Percentiles rank a stretch among this genome's conserved stretches.
These are phyloP conservation scores for Hypoxylon rickii DNA, from an alignment of 495 filamentous ascomycete genomes.

Conservation along the genomic window DNA sequence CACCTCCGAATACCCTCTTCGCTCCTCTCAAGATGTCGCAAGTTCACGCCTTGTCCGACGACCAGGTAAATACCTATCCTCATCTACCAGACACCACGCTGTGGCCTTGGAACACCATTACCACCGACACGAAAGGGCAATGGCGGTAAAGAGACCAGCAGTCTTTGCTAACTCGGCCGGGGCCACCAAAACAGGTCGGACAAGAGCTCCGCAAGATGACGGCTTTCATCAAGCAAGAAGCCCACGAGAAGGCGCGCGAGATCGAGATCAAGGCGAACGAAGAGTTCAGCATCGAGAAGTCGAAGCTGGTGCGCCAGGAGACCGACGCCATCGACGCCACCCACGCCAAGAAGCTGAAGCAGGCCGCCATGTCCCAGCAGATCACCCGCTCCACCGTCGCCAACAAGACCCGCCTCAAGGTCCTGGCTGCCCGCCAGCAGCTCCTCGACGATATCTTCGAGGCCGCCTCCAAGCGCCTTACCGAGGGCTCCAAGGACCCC, in stretches of 20 bases:
- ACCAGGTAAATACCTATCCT: constrained; percentile 68
- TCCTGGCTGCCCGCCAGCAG: constrained; percentile 84
- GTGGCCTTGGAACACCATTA: too few species aligned
- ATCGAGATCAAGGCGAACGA: constrained; percentile 98
- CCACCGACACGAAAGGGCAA: too few species aligned
- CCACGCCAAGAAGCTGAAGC: constrained; percentile 98
- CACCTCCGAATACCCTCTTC: constrained; percentile 28
- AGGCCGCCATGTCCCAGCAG: constrained; percentile 94
- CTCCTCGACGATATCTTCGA: constrained; percentile 93
- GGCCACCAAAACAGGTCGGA: constrained; percentile 65
- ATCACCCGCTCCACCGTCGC: constrained; percentile 91
- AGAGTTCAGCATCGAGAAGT: constrained; percentile 97
- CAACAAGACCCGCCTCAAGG: constrained; percentile 90
- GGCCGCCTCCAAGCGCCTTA: constrained; percentile 68
- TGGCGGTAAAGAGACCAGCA: too few species aligned
- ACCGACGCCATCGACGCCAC: constrained; percentile 85
- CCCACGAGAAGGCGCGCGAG: constrained; percentile 92
- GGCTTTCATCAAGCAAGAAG: constrained; percentile 99
- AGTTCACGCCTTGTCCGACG: constrained; percentile 91
- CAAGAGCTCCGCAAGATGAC: constrained; percentile 99
- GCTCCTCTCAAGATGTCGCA: constrained; percentile 76
- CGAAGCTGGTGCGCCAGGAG: constrained; percentile 94
- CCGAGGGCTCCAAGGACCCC: constrained; percentile 66
- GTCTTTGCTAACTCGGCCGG: too few species aligned
- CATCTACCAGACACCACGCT: constrained; percentile 14